Percentiles rank a stretch among this genome's conserved stretches.
These are phyloP conservation scores for Raphanus raphanistrum DNA, from an alignment of 345 rosid species.

Conservation along the genomic window DNA sequence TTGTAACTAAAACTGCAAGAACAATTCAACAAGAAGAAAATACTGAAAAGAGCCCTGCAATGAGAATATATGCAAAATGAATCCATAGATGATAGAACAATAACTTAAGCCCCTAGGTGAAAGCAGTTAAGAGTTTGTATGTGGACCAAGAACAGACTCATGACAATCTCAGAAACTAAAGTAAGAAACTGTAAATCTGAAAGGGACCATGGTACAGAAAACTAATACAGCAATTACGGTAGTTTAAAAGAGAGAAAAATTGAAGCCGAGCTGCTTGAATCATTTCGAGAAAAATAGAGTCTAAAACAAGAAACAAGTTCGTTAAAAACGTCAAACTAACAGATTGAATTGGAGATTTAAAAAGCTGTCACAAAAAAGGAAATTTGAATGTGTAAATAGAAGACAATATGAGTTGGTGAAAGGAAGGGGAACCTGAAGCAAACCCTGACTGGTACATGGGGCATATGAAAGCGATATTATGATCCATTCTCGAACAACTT, in stretches of 20 bases:
- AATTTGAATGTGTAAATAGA: not conserved
- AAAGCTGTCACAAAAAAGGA: not conserved
- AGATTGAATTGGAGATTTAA: not conserved
- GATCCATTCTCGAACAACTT: constrained; percentile 86
- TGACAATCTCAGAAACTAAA: not conserved
- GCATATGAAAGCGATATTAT: constrained; percentile 85
- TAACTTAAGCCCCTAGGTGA: not conserved
- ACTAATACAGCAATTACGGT: not conserved
- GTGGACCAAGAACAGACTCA: not conserved
- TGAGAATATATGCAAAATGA: not conserved
- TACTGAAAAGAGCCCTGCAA: not conserved
- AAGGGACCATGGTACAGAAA: not conserved
- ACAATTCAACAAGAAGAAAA: not conserved
- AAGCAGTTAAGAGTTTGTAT: not conserved
- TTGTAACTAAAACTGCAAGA: not conserved
- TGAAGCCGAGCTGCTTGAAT: not conserved
- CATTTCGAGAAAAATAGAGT: not conserved
- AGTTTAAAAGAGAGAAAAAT: not conserved
- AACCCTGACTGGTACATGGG: constrained; percentile 98
- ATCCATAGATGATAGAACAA: not conserved
- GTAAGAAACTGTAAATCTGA: not conserved
- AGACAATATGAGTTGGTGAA: not conserved
- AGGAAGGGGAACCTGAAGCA: constrained; percentile 76
- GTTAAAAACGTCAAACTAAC: not conserved
- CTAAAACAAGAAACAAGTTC: not conserved